These are phyloP conservation scores for Actinomucor elegans DNA, from an alignment of 371 early-diverging fungal genomes.

Conservation along the genomic window DNA sequence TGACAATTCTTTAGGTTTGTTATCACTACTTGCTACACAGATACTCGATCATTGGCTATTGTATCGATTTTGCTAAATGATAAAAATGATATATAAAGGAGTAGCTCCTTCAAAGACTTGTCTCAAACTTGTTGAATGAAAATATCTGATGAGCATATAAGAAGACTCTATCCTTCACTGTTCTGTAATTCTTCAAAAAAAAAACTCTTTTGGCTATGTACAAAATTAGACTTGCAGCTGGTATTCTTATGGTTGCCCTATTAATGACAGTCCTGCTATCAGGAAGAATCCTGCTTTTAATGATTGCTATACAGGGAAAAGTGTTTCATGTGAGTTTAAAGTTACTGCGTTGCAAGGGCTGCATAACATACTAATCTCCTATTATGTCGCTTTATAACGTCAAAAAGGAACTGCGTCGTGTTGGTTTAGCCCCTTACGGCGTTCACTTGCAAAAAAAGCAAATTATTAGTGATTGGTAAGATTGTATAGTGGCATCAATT, in stretches of 20 bases:
- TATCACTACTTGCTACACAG: no score
- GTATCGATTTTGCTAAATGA: no score
- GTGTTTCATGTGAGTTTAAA: constrained; percentile 21
- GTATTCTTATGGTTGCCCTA: not conserved
- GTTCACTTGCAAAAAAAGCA: not conserved
- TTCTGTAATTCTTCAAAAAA: not conserved
- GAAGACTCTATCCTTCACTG: not conserved
- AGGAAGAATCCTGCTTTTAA: constrained; percentile 2
- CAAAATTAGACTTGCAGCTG: not conserved
- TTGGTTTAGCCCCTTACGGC: not conserved
- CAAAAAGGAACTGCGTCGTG: constrained; percentile 4
- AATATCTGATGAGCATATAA: no score
- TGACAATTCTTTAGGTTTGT: no score
- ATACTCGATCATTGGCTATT: no score
- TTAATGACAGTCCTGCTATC: not conserved
- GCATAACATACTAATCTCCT: not conserved
- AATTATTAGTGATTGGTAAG: constrained; percentile 4
- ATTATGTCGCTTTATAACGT: not conserved
- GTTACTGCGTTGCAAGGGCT: not conserved
- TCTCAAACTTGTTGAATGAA: no score
- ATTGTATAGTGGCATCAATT: not conserved
- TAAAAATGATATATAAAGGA: no score
- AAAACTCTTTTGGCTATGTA: no score
- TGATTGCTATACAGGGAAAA: constrained; percentile 15
- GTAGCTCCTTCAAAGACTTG: no score